phyloP scores from a whole-genome alignment of 1,284 basidiomycete genomes.

The Tetrapyrgos nigripes region DNA sequence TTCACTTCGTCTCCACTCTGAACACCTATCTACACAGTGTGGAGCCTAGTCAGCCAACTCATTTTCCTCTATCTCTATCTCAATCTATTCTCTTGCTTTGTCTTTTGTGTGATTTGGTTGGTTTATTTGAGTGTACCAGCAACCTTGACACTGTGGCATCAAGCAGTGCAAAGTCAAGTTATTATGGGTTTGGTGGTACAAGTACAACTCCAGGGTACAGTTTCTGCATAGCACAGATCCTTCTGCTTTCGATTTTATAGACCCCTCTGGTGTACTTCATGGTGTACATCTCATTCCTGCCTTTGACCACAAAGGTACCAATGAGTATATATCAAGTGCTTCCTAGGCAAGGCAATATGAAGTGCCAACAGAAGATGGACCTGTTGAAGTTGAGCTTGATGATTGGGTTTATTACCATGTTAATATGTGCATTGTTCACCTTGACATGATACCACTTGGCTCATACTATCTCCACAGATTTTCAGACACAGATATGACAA shows the following conservation, averaged over 20 bases:
- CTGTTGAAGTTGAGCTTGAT: constrained; percentile 14
- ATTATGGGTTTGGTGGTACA: constrained; percentile 3
- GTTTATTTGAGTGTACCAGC: no score
- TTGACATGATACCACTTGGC: not conserved
- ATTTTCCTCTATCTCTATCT: no score
- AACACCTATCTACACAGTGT: no score
- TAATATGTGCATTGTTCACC: constrained; percentile 16
- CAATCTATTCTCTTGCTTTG: no score
- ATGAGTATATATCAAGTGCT: constrained; percentile 1
- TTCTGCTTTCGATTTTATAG: constrained; percentile 8
- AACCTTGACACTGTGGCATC: no score
- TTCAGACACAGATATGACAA: constrained; percentile 17
- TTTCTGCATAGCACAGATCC: not conserved
- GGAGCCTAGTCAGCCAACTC: no score
- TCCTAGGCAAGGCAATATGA: constrained; percentile 9
- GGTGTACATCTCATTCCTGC: constrained; percentile 9
- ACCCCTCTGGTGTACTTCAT: not conserved
- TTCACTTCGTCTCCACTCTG: no score
- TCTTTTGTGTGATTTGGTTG: no score
- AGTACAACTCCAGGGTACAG: not conserved
- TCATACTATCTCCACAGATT: constrained; percentile 11
- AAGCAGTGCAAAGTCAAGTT: not conserved
- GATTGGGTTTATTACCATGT: constrained; percentile 27
- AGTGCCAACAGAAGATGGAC: not conserved
- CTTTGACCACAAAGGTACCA: constrained; percentile 25